Percentiles rank a stretch among this genome's conserved stretches.
These are phyloP conservation scores for Naegleria lovaniensis DNA, from an alignment of 208 protist species.

Conservation along the genomic window DNA sequence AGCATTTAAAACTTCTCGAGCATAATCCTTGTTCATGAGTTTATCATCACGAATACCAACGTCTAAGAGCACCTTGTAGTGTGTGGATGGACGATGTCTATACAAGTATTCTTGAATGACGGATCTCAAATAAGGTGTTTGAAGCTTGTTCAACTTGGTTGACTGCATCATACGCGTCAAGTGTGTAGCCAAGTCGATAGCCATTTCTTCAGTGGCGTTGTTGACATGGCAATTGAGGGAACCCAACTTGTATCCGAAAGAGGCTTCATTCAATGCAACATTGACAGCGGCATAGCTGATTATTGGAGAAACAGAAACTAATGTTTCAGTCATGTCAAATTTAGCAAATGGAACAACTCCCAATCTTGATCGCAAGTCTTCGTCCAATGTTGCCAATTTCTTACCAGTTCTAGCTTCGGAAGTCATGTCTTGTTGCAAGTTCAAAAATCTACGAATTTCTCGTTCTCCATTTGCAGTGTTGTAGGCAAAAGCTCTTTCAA, in stretches of 20 bases:
- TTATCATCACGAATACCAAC: not conserved
- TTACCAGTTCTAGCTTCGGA: not conserved
- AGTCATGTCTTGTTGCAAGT: conserved; percentile 22
- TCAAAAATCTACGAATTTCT: conserved; percentile 20
- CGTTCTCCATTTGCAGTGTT: not conserved
- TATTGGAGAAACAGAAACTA: not conserved
- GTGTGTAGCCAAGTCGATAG: not conserved
- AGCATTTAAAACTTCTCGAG: not conserved
- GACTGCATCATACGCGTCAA: not conserved
- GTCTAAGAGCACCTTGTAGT: not conserved
- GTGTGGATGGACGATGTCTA: not conserved
- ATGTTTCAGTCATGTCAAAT: not conserved
- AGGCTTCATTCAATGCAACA: not conserved
- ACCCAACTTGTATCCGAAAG: not conserved
- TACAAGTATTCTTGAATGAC: not conserved
- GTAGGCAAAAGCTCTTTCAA: not conserved
- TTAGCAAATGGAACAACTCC: not conserved
- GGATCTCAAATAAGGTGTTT: not conserved
- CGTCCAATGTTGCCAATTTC: not conserved
- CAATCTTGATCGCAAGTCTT: not conserved
- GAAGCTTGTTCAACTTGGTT: not conserved
- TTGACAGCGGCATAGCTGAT: not conserved
- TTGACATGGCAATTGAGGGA: not conserved
- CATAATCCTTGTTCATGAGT: not conserved
- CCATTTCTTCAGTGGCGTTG: not conserved